Evolutionary conservation across 306 rosid species (phyloP).

Genomic region (Elaeagnus macrophylla): DNA sequence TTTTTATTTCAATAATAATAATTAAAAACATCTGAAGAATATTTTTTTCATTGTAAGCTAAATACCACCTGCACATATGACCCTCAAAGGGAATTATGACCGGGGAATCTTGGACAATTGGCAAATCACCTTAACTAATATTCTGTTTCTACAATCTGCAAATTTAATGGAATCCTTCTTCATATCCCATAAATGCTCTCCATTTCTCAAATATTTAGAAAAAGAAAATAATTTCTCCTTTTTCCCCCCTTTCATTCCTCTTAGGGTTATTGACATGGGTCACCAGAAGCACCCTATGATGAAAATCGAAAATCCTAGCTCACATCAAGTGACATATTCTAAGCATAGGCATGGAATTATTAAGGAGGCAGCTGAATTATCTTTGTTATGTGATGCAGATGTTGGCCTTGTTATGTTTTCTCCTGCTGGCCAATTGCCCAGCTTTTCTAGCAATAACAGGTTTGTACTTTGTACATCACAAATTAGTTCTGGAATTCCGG

Average conservation of each 20-base stretch:
- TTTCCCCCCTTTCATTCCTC: too few species aligned
- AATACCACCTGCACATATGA: too few species aligned
- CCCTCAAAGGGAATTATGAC: too few species aligned
- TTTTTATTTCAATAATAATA: too few species aligned
- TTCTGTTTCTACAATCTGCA: neutral
- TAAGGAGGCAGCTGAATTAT: neutral
- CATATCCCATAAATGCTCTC: neutral
- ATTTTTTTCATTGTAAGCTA: too few species aligned
- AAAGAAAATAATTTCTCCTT: neutral
- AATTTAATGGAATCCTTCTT: neutral
- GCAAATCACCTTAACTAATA: neutral
- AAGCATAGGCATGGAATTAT: neutral
- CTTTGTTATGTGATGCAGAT: neutral
- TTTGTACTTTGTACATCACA: too few species aligned
- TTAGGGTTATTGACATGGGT: neutral
- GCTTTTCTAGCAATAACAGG: neutral
- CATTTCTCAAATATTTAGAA: neutral
- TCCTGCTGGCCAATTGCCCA: neutral
- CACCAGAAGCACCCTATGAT: neutral
- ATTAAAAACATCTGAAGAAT: too few species aligned
- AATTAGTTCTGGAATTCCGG: too few species aligned
- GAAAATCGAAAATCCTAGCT: neutral
- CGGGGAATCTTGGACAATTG: conserved; percentile 1
- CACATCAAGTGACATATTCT: neutral
- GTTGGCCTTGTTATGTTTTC: neutral